Base-by-base conservation (phyloP, 768 basidiomycete genomes). In the Amanita exitialis region DNA sequence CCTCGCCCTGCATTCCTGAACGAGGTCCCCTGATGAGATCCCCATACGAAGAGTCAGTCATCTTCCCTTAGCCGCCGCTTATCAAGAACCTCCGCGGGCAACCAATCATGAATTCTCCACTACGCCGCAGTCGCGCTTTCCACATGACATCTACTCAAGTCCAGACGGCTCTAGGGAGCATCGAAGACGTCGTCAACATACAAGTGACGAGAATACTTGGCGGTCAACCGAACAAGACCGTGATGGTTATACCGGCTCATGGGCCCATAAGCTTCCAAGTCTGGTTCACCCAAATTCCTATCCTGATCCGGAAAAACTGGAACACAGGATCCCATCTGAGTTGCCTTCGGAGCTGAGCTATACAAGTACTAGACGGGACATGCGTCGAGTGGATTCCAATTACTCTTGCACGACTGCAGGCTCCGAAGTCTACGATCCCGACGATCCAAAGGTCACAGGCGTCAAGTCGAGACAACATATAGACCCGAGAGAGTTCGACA, bases 381-480 rank as follows among this genome's bases (percentile, higher is more conserved):
- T 69, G 57, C 61, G 65, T 23, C 70, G 77, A 28, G 54, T 53
- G 21, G 68, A 75, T 54, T 79, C 82, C 1, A 68, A 66, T 54
- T 64, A 63, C 32, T 81, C 78, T 23, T 62, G 67, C 44, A 63
- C 50, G 20, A 70, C 71, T 15, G 52, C 56, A 36, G 65, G 70
- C 43, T 79, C 78, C 16, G 77, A 82, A 13, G 51, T 76, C 6
- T 64, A 84, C 35, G 88, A 90, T 60, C 74, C 78, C 15, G 84
- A 90, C 56, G 86, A 90, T 63, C 86, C 85, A 45, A 71, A 75
- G 38, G 68, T 87, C 20, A 86, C 82, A 39, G 83, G 82, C 4
- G 63, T 75, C 27, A 70, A 64, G 56, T 71, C 70, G 47, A 66
- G 67, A 53, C 69, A 71, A 51, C 66, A 77, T 30, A 77, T 80